Conservation (phyloP, 2,329 filamentous ascomycete species). For the Trichoderma aggressivum region DNA sequence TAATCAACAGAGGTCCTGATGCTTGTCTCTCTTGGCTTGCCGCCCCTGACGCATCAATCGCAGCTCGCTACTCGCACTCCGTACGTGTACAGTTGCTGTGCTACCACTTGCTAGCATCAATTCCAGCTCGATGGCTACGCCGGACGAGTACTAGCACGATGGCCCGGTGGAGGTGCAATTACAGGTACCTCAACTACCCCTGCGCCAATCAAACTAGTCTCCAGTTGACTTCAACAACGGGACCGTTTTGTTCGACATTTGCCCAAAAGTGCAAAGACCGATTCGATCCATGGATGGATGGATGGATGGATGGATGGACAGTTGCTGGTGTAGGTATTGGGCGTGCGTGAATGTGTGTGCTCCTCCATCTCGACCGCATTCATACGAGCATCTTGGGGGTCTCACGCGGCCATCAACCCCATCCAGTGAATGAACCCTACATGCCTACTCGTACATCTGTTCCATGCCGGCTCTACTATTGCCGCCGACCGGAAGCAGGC, state of each 20-base stretch:
- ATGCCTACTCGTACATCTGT: neutral
- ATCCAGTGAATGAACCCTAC: neutral
- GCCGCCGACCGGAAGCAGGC: neutral
- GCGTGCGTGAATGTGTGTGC: neutral
- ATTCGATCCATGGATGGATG: neutral
- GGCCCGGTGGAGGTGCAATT: neutral
- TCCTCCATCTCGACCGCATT: neutral
- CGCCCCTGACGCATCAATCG: constrained; percentile 8
- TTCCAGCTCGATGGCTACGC: neutral
- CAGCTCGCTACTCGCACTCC: neutral
- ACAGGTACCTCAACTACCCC: constrained; percentile 6
- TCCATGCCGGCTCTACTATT: constrained; percentile 1
- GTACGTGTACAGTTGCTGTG: neutral
- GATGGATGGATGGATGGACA: neutral
- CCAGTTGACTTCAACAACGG: neutral
- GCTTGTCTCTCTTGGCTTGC: neutral
- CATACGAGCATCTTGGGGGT: neutral
- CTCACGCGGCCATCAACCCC: neutral
- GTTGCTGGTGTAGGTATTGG: neutral
- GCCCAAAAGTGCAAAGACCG: neutral
- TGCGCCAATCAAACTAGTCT: constrained; percentile 17
- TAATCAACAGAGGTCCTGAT: neutral
- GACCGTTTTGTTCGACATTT: neutral
- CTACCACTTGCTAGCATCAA: neutral
- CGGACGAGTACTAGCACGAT: neutral